Evolutionary conservation across 768 basidiomycete genomes (phyloP).

Genomic region (Phylloporus arenicola): DNA sequence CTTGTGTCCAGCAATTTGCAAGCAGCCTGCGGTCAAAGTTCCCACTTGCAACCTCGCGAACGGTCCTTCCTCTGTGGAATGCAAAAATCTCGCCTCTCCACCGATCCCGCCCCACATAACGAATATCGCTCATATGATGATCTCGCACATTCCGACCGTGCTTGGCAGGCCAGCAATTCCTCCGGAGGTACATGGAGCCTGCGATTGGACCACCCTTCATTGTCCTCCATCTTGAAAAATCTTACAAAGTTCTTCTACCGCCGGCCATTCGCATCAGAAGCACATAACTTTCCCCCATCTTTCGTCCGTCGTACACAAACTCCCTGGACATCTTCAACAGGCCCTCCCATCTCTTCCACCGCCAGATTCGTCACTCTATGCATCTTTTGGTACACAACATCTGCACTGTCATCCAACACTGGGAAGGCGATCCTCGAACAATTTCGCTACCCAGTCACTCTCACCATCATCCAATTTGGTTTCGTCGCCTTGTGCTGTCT

Average conservation of each 20-base stretch:
- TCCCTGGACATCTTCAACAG: conserved; percentile 13
- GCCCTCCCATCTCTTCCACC: conserved; percentile 25
- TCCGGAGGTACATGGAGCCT: conserved; percentile 7
- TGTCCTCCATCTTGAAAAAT: conserved; percentile 9
- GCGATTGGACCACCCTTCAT: conserved; percentile 3
- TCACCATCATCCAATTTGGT: conserved; percentile 96
- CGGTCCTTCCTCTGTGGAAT: conserved; percentile 14
- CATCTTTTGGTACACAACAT: conserved; percentile 87
- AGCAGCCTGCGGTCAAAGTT: not conserved
- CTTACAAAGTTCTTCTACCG: conserved; percentile 18
- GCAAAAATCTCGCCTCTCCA: conserved; percentile 13
- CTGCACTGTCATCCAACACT: conserved; percentile 92
- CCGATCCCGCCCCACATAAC: conserved; percentile 11
- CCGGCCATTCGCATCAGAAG: conserved; percentile 9
- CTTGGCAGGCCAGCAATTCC: conserved; percentile 23
- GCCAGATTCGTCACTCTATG: conserved; percentile 75
- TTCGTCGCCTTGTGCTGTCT: conserved; percentile 88
- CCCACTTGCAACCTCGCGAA: not conserved
- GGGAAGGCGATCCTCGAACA: conserved; percentile 92
- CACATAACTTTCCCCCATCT: conserved; percentile 18
- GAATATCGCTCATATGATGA: conserved; percentile 14
- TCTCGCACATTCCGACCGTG: conserved; percentile 8
- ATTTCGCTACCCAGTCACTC: conserved; percentile 91
- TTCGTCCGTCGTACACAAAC: conserved; percentile 22
- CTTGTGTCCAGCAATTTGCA: not conserved